Evolutionary conservation across 768 basidiomycete genomes (phyloP), one percentile per base, ranked within the genome.

Genomic region (Thelephora ganbajun): DNA sequence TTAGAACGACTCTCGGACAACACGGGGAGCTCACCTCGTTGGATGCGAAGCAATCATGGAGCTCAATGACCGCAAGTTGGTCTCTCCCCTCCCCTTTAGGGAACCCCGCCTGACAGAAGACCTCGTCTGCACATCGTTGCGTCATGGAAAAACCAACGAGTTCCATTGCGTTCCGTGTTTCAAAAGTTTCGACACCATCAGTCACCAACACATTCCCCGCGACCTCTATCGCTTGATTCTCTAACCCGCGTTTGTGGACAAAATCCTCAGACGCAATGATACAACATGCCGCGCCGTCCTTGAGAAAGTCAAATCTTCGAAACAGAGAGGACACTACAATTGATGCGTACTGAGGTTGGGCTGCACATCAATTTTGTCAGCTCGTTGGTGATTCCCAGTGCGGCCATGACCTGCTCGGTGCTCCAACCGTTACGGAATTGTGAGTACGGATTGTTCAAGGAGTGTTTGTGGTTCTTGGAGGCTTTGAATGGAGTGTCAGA

Each of bases 161-260:
- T 50, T 90, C 81, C 76, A 92, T 89, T 1, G 82, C 72, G 53
- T 79, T 83, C 23, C 63, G 64, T 47, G 73, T 72, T 54, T 84
- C 79, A 51, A 83, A 87, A 2, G 85, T 73, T 12, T 62, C 61
- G 1, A 76, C 67, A 11, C 70, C 67, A 56, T 90, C 89, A 0
- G 87, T 91, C 34, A 69, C 65, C 33, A 89, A 64, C 2, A 70
- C 72, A 52, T 75, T 73, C 0, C 78, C 73, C 18, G 83, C 77
- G 43, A 92, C 79, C 58, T 91, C 88, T 51, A 89, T 86, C 13
- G 86, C 85, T 57, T 91, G 88, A 57, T 88, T 91, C 63, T 89
- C 80, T 7, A 90, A 75, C 11, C 69, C 65, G 54, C 87, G 78
- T 0, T 65, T 59, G 44, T 75, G 80, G 6, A 91, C 83, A 54